These are phyloP conservation scores for Phytophthora hibernalis DNA, from an alignment of 352 stramenopile species.

Conservation along the genomic window DNA sequence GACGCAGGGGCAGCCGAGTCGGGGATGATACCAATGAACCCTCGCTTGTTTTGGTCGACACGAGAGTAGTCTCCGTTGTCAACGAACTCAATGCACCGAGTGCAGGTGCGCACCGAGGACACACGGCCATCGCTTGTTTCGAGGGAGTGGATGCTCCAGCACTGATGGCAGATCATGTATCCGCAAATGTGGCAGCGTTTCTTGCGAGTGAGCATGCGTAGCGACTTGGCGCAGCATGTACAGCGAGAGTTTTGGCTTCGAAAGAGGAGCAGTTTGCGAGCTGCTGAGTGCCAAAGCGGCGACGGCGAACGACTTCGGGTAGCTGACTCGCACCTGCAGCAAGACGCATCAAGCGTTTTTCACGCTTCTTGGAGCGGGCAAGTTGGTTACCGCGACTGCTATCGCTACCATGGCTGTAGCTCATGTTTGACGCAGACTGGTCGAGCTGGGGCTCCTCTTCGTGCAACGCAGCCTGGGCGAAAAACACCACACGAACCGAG, in stretches of 20 bases:
- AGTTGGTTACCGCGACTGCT: conserved; percentile 18
- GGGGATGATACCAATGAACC: conserved; percentile 31
- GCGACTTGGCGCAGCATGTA: conserved; percentile 61
- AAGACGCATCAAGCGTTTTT: conserved; percentile 49
- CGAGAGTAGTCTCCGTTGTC: conserved; percentile 59
- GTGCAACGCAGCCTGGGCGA: conserved; percentile 25
- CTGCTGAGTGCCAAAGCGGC: conserved; percentile 62
- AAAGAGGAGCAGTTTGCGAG: conserved; percentile 57
- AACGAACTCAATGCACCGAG: conserved; percentile 59
- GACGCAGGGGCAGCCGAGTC: conserved; percentile 20
- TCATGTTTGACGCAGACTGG: conserved; percentile 30
- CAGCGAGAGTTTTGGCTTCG: conserved; percentile 60
- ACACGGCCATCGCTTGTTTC: conserved; percentile 39
- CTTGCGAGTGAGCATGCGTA: conserved; percentile 44
- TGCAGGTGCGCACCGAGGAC: conserved; percentile 55
- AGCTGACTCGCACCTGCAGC: conserved; percentile 47
- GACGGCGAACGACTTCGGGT: conserved; percentile 57
- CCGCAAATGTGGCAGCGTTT: conserved; percentile 51
- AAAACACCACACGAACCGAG: conserved; percentile 54
- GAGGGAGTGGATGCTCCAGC: conserved; percentile 46
- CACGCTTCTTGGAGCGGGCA: conserved; percentile 34
- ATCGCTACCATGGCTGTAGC: conserved; percentile 21
- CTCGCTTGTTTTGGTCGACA: conserved; percentile 40
- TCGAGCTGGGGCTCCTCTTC: conserved; percentile 30
- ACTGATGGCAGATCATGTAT: conserved; percentile 50